phyloP scores from a whole-genome alignment of 140 eudicot genomes.

The Oenanthe javanica region DNA sequence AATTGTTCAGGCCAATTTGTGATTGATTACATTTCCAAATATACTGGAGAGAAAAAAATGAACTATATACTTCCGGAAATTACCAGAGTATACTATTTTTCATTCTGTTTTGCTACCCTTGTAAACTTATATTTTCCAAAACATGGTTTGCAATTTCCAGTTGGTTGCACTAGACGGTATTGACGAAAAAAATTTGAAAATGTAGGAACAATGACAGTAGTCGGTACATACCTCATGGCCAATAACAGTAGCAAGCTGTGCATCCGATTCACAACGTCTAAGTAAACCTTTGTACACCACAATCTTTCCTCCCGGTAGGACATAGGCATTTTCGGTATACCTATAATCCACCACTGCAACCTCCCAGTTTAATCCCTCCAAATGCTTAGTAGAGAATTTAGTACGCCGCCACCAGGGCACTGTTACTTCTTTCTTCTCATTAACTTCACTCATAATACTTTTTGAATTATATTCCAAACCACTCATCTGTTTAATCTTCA shows the following conservation, averaged over 20 bases:
- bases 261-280: conserved; percentile 51
- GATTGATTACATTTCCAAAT: not conserved
- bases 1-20: not conserved
- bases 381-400: conserved; percentile 35
- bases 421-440: conserved; percentile 56
- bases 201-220: not conserved
- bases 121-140: no score
- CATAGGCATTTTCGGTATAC: conserved; percentile 40
- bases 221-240: conserved; percentile 75
- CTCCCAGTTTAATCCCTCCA: conserved; percentile 81
- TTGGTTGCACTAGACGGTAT: not conserved
- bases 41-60: not conserved
- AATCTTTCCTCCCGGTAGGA: conserved; percentile 97
- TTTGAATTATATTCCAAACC: conserved; percentile 34
- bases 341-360: conserved; percentile 60
- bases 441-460: conserved; percentile 30
- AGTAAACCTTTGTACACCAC: conserved; percentile 78
- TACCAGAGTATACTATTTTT: not conserved
- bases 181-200: no score
- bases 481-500: conserved; percentile 55
- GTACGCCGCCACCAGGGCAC: conserved; percentile 36
- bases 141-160: not conserved
- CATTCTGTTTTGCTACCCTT: not conserved
- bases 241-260: conserved; percentile 72
- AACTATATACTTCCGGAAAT: not conserved